These are phyloP conservation scores for Fusarium caatingaense DNA, from an alignment of 2,329 filamentous ascomycete genomes.

Conservation along the genomic window DNA sequence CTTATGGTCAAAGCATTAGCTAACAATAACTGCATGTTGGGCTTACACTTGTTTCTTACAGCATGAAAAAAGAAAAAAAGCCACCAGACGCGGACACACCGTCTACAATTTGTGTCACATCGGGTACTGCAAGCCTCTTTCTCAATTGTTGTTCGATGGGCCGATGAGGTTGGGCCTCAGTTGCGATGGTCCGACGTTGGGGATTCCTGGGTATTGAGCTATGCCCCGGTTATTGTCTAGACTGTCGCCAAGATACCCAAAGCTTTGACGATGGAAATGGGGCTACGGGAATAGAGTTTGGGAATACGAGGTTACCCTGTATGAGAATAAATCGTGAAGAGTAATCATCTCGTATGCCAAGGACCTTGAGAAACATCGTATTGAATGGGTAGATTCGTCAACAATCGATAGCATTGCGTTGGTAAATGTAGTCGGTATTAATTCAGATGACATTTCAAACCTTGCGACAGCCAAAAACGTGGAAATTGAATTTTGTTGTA, in stretches of 20 bases:
- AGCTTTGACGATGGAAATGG: background rate
- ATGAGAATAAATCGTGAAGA: accelerated
- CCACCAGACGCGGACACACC: slow-evolving; percentile 11
- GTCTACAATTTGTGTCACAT: slow-evolving; percentile 25
- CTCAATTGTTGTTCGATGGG: background rate
- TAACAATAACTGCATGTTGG: slow-evolving; percentile 1
- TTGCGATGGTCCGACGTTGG: background rate
- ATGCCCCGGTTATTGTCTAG: background rate
- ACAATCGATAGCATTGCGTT: background rate
- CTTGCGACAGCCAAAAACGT: background rate
- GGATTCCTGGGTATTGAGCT: slow-evolving; percentile 14
- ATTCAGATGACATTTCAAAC: too few relatives aligned
- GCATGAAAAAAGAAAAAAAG: slow-evolving; percentile 1
- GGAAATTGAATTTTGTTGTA: background rate
- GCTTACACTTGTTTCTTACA: slow-evolving; percentile 6
- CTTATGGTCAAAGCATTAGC: background rate
- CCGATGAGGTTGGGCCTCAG: slow-evolving; percentile 4
- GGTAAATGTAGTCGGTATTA: too few relatives aligned
- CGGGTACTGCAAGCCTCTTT: slow-evolving; percentile 22
- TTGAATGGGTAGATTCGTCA: background rate
- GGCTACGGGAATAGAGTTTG: background rate
- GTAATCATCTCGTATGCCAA: background rate
- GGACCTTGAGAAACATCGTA: background rate
- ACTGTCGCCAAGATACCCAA: background rate
- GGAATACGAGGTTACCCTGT: slow-evolving; percentile 4